Evolutionary conservation across 176 grass and related monocot species (phyloP), one percentile per base, ranked within the genome.

Genomic region (Phyllostachys edulis): DNA sequence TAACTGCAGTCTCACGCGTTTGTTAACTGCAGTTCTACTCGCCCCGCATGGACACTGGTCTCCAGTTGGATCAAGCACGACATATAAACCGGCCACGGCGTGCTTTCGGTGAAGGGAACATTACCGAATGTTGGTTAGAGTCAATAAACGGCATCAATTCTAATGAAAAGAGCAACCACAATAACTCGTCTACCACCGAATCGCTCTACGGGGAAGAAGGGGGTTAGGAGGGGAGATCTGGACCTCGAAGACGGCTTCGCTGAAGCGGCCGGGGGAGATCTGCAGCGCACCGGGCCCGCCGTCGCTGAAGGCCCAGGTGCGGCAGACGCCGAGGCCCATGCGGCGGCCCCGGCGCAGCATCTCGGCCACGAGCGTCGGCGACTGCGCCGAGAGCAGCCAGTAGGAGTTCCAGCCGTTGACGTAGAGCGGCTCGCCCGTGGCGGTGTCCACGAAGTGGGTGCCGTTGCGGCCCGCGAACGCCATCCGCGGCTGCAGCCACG

Each of bases 371-470:
- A 75, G 70, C 9, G 83, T 44, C 15, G 81, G 65, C 4, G 85
- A 89, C 27, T 63, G 61, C 38, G 89, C 64, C 20, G 89, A 91
- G 38, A 95, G 83, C 37, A 98, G 66, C 95, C 95, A 98, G 89
- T 98, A 95, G 44, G 95, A 98, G 91, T 98, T 98, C 95, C 95
- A 98, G 27, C 91, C 95, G 76, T 98, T 98, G 75, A 95, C 13
- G 62, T 98, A 98, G 32, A 98, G 60, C 20, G 92, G 90, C n/a
- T 65, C 62, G 14, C 90, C 85, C 55, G 84, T 88, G 15, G 4
- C 26, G 56, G 80, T 63, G 89, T 98, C 90, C 18, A 91, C 80
- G 85, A 98, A 98, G 39, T 71, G 80, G 60, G 95, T 93, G 37
- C 86, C 89, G 56, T 77, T 81, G 70, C 92, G 87, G 47, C 67